Conservation (phyloP, 2,329 filamentous ascomycete genomes). For the Emericellopsis atlantica region DNA sequence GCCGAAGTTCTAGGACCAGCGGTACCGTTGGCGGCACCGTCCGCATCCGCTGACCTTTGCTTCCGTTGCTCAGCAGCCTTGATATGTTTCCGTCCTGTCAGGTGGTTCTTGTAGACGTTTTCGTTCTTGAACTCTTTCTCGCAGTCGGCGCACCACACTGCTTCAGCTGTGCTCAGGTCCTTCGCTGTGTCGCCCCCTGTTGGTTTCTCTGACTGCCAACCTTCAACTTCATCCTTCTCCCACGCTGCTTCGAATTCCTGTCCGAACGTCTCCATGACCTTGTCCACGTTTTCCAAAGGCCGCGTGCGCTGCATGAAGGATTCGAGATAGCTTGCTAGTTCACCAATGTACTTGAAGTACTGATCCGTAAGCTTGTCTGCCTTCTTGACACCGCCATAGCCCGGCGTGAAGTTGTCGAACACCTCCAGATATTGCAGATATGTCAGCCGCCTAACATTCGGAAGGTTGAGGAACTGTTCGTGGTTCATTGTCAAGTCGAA, state of each 20-base stretch:
- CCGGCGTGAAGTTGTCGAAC: constrained; percentile 76
- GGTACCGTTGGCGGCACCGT: constrained; percentile 13
- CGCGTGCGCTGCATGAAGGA: constrained; percentile 73
- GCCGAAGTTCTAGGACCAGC: constrained; percentile 17
- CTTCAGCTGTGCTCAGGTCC: constrained; percentile 35
- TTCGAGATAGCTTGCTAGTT: constrained; percentile 74
- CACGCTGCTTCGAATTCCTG: constrained; percentile 75
- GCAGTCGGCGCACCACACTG: constrained; percentile 82
- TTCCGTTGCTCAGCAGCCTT: constrained; percentile 61
- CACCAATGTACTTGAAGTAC: constrained; percentile 82
- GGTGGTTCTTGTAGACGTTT: constrained; percentile 83
- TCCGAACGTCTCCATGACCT: constrained; percentile 64
- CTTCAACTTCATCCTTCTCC: constrained; percentile 65
- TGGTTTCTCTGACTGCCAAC: constrained; percentile 54
- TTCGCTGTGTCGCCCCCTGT: constrained; percentile 16
- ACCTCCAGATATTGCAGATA: constrained; percentile 89
- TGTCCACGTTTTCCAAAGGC: constrained; percentile 76
- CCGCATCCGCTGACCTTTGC: constrained; percentile 16
- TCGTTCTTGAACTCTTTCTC: constrained; percentile 93
- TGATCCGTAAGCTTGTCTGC: constrained; percentile 80
- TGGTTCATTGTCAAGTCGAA: constrained; percentile 79
- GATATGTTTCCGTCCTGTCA: constrained; percentile 86
- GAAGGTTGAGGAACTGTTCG: constrained; percentile 82
- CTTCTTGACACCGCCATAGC: constrained; percentile 61
- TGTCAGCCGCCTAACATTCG: constrained; percentile 69